Evolutionary conservation across 2,329 filamentous ascomycete genomes (phyloP), one percentile per base, ranked within the genome.

Genomic region (Colletotrichum spaethianum): DNA sequence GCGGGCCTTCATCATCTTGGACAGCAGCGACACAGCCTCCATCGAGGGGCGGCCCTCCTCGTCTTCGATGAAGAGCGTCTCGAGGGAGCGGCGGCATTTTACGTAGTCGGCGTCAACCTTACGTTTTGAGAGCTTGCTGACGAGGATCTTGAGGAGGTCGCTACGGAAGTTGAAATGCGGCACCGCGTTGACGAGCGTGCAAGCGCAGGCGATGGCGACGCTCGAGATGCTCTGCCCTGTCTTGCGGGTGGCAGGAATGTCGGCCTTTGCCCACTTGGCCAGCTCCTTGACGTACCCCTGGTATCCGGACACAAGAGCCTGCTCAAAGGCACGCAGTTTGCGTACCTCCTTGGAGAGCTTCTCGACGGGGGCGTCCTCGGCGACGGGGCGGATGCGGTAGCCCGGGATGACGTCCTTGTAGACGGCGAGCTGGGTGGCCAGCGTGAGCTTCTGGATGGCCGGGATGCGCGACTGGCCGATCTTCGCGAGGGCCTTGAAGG

Each of bases 341-440:
- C 93, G 91, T 42, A 98, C 94, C 36, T 98, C 96, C 80, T 98
- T 98, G 6, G 95, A 98, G 1, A 98, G 85, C 81, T 97, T 97
- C 74, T 92, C 92, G 70, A 89, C 89, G 78, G 92, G 87, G 55
- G 92, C 91, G 40, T 94, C 93, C 72, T 97, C 94, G 0, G 89
- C 86, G 4, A 94, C 85, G 1, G 94, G 93, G 23, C 96, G 92
- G 85, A 99, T 98, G 73, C 96, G 90, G 81, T 99, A 99, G 28
- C 96, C 96, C 0, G 96, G 96, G 71, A 99, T 98, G 57, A 98
- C 90, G 82, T 98, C 96, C 81, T 96, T 98, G 86, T 96, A 99
- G 16, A 98, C 91, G 0, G 95, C 90, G 80, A 96, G 88, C 82
- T 98, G 95, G 28, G 96, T 94, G 59, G 92, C 93, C 74, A 99